Conservation (phyloP, 352 stramenopile species). For the Blastocystis sp. region DNA sequence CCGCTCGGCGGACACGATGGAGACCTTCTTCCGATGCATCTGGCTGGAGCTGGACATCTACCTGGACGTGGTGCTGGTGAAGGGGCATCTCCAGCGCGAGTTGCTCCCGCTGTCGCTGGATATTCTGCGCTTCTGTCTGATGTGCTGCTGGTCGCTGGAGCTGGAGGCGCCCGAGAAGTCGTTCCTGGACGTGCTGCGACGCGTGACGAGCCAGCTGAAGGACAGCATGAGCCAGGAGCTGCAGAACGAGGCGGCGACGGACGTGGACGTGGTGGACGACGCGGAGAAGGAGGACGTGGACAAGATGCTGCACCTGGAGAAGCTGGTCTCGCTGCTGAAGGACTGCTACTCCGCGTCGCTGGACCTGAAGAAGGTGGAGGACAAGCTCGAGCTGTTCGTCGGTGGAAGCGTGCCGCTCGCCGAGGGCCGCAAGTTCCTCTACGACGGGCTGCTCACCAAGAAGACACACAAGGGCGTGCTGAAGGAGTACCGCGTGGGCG, state of each 20-base stretch:
- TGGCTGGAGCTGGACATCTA: constrained; percentile 47
- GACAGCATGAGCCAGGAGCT: constrained; percentile 8
- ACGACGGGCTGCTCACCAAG: constrained; percentile 34
- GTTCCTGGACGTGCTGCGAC: constrained; percentile 17
- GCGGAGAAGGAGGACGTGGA: background rate
- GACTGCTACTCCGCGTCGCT: constrained; percentile 15
- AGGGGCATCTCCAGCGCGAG: background rate
- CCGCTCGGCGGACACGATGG: background rate
- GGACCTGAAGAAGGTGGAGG: constrained; percentile 18
- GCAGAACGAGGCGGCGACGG: background rate
- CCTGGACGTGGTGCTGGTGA: constrained; percentile 43
- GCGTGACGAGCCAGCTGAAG: background rate
- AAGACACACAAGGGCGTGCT: background rate
- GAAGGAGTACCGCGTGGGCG: background rate
- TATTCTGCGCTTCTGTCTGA: constrained; percentile 25
- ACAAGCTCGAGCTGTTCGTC: constrained; percentile 34
- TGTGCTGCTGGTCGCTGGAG: constrained; percentile 13
- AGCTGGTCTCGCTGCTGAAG: background rate
- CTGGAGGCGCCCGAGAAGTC: constrained; percentile 13
- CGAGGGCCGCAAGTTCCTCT: constrained; percentile 31
- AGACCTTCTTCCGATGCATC: constrained; percentile 25
- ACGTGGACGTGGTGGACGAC: background rate
- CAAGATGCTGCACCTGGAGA: background rate
- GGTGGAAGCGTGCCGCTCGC: background rate
- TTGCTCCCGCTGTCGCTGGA: background rate